Percentiles rank a stretch among this genome's conserved stretches.
Conservation (phyloP, 257 asterid genomes). For the Solanum infundibuliforme region DNA sequence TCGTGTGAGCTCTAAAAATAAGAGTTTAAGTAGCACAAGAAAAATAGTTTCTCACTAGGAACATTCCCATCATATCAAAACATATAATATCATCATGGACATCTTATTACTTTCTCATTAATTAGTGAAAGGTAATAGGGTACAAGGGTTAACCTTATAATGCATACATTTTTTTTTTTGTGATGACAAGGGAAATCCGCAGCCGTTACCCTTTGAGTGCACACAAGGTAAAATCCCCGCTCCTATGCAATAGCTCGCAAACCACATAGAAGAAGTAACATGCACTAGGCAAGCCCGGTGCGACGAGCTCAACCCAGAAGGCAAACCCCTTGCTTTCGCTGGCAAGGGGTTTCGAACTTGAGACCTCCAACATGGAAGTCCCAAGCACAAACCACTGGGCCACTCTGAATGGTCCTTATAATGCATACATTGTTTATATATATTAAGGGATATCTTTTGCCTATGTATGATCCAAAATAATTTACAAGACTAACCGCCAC, state of each 20-base stretch:
- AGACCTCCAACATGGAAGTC: too few species aligned
- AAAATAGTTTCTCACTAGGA: not conserved
- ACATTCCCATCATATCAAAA: not conserved
- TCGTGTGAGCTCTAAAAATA: not conserved
- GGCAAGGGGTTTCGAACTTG: too few species aligned
- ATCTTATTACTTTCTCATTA: not conserved
- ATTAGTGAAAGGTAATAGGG: not conserved
- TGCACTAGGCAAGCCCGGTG: too few species aligned
- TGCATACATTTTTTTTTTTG: not conserved
- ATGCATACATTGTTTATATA: not conserved
- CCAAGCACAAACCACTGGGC: too few species aligned
- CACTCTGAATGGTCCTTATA: not conserved
- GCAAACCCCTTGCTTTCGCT: too few species aligned
- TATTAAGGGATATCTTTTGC: not conserved
- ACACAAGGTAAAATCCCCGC: too few species aligned
- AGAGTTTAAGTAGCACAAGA: not conserved
- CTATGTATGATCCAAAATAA: not conserved
- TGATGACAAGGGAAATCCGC: too few species aligned
- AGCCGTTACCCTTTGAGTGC: too few species aligned
- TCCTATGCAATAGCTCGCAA: too few species aligned
- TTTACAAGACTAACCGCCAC: not conserved
- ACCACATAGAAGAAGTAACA: too few species aligned
- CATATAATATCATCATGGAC: not conserved
- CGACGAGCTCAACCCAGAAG: too few species aligned
- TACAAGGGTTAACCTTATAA: not conserved